Percentiles rank a stretch among this genome's conserved stretches.
Evolutionary conservation across 495 filamentous ascomycete genomes (phyloP).

Genomic region (Penicillium coprophilum): DNA sequence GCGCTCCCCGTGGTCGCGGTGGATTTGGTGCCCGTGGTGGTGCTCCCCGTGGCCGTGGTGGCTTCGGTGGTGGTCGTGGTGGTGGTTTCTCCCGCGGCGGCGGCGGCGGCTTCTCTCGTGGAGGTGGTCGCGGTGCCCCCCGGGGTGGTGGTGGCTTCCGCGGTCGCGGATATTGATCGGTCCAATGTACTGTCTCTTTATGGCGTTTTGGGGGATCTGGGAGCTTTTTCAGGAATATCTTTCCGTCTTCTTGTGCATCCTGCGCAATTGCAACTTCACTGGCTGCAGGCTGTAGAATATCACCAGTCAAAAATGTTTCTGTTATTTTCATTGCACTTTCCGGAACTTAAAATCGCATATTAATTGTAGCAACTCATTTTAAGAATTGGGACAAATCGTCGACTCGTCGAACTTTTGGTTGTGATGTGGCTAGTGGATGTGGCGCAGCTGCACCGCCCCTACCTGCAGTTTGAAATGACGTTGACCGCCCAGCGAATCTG

Average conservation of each 20-base stretch:
- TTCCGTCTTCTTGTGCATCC: conserved; percentile 45
- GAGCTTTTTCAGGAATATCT: conserved; percentile 48
- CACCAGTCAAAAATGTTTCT: conserved; percentile 34
- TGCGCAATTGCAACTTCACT: conserved; percentile 38
- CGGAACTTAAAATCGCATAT: not conserved
- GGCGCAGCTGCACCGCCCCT: conserved; percentile 36
- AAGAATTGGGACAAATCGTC: not conserved
- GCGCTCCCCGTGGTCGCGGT: conserved; percentile 42
- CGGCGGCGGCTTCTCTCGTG: conserved; percentile 34
- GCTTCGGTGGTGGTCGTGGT: conserved; percentile 23
- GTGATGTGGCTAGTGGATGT: conserved; percentile 30
- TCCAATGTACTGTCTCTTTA: conserved; percentile 46
- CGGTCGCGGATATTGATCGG: conserved; percentile 36
- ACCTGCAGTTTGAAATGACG: conserved; percentile 38
- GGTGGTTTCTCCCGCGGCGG: conserved; percentile 47
- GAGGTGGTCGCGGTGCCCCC: conserved; percentile 36
- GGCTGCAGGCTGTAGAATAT: conserved; percentile 40
- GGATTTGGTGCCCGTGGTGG: conserved; percentile 49
- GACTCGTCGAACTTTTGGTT: not conserved
- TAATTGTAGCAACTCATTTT: not conserved
- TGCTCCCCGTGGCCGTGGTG: conserved; percentile 41
- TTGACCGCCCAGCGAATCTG: conserved; percentile 38
- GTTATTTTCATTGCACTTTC: conserved; percentile 1
- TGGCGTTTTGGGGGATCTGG: conserved; percentile 53
- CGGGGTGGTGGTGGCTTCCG: conserved; percentile 39